Evolutionary conservation across 257 asterid species (phyloP), one percentile per base, ranked within the genome.

Genomic region (Plectranthus barbatus): DNA sequence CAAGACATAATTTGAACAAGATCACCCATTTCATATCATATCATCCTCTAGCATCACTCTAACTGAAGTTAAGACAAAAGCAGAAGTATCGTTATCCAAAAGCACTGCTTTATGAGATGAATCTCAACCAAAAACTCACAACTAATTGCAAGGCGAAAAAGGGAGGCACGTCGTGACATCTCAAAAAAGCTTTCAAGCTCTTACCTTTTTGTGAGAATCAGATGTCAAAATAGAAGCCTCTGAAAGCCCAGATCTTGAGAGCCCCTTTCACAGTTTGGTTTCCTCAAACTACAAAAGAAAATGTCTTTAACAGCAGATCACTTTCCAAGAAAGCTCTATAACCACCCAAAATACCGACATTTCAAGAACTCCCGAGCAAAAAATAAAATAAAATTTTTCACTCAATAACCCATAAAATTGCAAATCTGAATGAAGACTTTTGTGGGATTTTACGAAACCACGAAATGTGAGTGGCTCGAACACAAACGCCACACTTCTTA

Each of bases 241-340:
- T 80, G 78, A 84, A 68, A 63, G 60, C 77, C 73, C 81, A 83
- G 94, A 90, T 87, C 96, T 84, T 80, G 80, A 72, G 64, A 82
- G 72, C 61, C 75, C 81, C 84, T 83, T 71, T 62, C 65, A 33
- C 74, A 50, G 53, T 53, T 34, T 42, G 26, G 56, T 23, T 61
- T 61, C 70, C 56, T 54, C 70, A 63, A 42, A 70, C 50, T 36
- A 58, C 17, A 42, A 74, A 67, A 39, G 66, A 62, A 63, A 44
- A 70, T 64, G 52, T 21, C 48, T 64, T 53, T 40, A 53, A 48
- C 29, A 53, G 49, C 83, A 80, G 92, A 81, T 88, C 96, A 77
- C 79, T 77, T 65, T 33, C 69, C 76, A 66, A 73, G 60, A 77
- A 61, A 67, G 60, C 58, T 44, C 59, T 5, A 56, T 0, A 56